Percentiles rank a stretch among this genome's conserved stretches.
Conservation (phyloP, 192 early-diverging fungal species). For the Chytriomyces hyalinus region DNA sequence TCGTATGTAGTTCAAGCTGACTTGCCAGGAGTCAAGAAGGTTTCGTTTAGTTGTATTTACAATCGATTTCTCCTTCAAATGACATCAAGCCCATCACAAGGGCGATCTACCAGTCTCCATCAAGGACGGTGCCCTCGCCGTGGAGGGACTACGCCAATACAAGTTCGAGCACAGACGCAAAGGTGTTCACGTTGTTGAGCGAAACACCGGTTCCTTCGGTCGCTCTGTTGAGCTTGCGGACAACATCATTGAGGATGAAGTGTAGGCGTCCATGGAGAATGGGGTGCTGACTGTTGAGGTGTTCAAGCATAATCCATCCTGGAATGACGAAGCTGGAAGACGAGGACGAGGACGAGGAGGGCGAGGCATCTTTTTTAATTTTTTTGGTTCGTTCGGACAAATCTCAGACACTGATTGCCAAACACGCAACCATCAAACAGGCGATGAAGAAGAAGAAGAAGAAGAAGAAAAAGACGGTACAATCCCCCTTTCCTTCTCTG, state of each 20-base stretch:
- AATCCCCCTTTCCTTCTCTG: no score
- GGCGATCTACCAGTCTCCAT: background rate
- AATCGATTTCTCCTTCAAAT: background rate
- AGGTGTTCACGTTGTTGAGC: background rate
- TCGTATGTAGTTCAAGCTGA: slow-evolving; percentile 2
- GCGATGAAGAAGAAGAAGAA: background rate
- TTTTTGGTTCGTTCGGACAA: no score
- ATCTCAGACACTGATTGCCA: no score
- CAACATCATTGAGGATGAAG: background rate
- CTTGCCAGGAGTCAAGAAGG: background rate
- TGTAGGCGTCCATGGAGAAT: background rate
- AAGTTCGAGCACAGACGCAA: background rate
- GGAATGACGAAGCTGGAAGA: background rate
- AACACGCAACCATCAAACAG: background rate
- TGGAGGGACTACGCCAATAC: background rate
- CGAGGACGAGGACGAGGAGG: background rate
- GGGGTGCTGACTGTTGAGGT: slow-evolving; percentile 1
- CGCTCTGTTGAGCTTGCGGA: background rate
- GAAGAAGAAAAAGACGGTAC: background rate
- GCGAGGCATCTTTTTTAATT: no score
- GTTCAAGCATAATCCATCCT: background rate
- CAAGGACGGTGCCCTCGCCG: background rate
- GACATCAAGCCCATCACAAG: background rate
- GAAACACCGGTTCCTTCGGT: background rate
- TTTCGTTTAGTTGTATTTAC: background rate